Evolutionary conservation across 257 asterid species (phyloP).

Genomic region (Anisodus tanguticus): DNA sequence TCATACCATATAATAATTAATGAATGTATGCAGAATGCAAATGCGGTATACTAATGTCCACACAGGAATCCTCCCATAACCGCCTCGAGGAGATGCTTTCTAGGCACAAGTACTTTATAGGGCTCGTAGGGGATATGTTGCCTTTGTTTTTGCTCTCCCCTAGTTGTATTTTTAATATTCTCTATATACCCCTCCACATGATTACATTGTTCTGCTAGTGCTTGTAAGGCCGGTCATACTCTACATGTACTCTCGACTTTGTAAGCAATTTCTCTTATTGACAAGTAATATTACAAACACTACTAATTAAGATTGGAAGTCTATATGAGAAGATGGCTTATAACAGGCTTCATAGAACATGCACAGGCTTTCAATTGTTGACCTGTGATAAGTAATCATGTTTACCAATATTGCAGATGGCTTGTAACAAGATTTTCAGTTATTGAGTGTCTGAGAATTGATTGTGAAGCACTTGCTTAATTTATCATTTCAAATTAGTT

Average conservation of each 20-base stretch:
- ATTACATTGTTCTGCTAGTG: neutral
- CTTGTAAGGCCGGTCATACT: neutral
- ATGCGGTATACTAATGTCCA: no score
- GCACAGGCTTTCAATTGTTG: neutral
- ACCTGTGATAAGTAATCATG: neutral
- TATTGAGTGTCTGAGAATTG: neutral
- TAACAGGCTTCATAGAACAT: neutral
- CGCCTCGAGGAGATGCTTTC: constrained; percentile 68
- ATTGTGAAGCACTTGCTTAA: neutral
- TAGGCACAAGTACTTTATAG: constrained; percentile 50
- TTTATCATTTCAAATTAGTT: neutral
- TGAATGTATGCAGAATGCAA: no score
- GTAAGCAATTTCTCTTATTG: neutral
- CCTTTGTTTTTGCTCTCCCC: constrained; percentile 11
- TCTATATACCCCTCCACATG: neutral
- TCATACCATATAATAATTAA: no score
- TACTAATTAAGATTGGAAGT: neutral
- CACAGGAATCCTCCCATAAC: no score
- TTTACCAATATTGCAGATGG: constrained; percentile 6
- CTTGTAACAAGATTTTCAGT: neutral
- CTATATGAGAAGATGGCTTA: neutral
- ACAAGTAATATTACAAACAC: no score
- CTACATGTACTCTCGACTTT: neutral
- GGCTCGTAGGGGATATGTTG: neutral
- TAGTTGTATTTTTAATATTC: neutral